phyloP scores from a whole-genome alignment of 495 filamentous ascomycete genomes.

The Aspergillus avenaceus region DNA sequence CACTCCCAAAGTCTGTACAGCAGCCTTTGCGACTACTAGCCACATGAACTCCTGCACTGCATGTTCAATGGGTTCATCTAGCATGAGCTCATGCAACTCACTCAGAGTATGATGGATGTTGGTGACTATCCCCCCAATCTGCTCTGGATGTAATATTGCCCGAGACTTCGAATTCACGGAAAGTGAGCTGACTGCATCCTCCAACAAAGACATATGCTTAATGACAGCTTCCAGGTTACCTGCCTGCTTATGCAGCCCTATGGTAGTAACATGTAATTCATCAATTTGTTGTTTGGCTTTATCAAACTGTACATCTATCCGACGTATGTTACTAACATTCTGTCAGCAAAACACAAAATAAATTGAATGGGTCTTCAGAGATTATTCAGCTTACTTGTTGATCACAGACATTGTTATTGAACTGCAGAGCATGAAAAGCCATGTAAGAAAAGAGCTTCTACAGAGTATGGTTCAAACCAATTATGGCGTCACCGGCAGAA shows the following conservation, averaged over 20 bases:
- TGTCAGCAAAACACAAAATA: background rate
- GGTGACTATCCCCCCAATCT: slow-evolving; percentile 55
- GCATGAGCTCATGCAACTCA: slow-evolving; percentile 18
- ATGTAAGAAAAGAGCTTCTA: background rate
- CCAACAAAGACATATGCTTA: slow-evolving; percentile 36
- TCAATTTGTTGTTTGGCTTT: slow-evolving; percentile 54
- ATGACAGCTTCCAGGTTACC: slow-evolving; percentile 11
- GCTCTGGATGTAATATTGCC: slow-evolving; percentile 43
- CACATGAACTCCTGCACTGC: slow-evolving; percentile 82
- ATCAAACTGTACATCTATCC: slow-evolving; percentile 76
- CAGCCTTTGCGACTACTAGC: slow-evolving; percentile 82
- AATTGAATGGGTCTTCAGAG: background rate
- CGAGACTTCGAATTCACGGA: slow-evolving; percentile 60
- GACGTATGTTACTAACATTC: slow-evolving; percentile 67
- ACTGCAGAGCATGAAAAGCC: background rate
- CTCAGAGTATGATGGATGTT: slow-evolving; percentile 43
- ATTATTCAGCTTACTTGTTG: slow-evolving; percentile 52
- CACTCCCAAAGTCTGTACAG: slow-evolving; percentile 76
- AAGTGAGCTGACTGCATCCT: slow-evolving; percentile 62
- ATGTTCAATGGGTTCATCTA: slow-evolving; percentile 32
- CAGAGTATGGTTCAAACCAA: no score
- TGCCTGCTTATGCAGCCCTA: slow-evolving; percentile 17
- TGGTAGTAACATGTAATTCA: slow-evolving; percentile 9
- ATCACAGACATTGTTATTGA: slow-evolving; percentile 58
- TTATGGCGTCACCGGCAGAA: no score